Base-by-base conservation (phyloP, 352 stramenopile genomes). In the Globisporangium irregulare region DNA sequence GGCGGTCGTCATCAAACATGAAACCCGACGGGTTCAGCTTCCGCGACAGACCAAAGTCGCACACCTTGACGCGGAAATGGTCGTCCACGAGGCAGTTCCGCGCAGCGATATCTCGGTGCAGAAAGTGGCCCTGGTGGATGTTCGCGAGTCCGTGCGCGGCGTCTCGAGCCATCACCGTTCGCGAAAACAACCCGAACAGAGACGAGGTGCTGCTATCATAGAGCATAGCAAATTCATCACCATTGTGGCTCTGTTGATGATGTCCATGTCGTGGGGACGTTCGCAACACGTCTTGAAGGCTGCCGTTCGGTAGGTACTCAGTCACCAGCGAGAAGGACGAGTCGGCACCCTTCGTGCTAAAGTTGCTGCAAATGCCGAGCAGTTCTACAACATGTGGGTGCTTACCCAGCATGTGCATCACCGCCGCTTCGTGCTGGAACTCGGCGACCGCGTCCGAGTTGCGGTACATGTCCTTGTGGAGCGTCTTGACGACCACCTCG, bases 351-450 rank as follows among this genome's bases (percentile, higher is more conserved):
- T 50, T 24, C 15, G 18, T 34, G 20, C 51, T 36, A 38, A 32
- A 68, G 50, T 64, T 51, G 25, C 59, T 22, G 60, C 32, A 43
- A 2, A 91, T 67, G n/a, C 82, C 82, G 0, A 93, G 62, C 1
- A 93, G 64, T 54, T 90, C 81, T 1, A 93, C 82, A 9, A 91
- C 78, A 27, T 90, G 84, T 2, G 85, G 85, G 51, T 93, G 82
- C 50, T 93, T 89, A 2, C 82, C 85, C 4, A 93, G 71, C 67
- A 93, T 76, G 64, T 90, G 81, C 80, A 90, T 90, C 41, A 93
- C 85, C 0, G 77, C 77, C 1, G 82, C 81, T 78, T 93, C 85
- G 51, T 93, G 85, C 1, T 78, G 81, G 43, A 93, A 81, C 59
- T 84, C 79, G 1, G 80, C 76, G 3, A 90, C 50, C 1, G 75